Base-by-base conservation (phyloP, 1,139 yeast genomes). In the Diutina rugosa region DNA sequence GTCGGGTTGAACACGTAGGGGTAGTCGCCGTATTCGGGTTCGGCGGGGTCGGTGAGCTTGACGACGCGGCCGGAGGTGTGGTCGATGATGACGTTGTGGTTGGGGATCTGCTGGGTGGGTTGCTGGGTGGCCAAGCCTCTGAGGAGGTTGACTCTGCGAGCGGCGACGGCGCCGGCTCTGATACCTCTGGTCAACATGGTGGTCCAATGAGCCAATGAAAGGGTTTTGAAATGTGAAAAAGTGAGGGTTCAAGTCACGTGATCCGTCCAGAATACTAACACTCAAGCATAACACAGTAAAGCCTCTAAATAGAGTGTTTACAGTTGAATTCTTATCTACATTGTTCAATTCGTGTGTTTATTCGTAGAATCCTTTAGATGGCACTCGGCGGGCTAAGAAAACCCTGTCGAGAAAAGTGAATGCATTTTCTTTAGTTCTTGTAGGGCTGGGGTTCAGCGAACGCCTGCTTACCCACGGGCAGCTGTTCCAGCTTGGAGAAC, bases 21-120 rank as follows among this genome's bases (percentile, higher is more conserved):
- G 64, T 75, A 76, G 63, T 76, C 79, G 14, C 76, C 80, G 58
- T 70, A 64, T 65, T 76, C 78, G 52, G 80, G 80, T 59, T 67
- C 72, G 58, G 63, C 64, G 54, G 80, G 78, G 65, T 76, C 79
- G 35, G 77, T 69, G 64, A 76, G 72, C 49, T 66, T 69, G 62
- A 76, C 74, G 55, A 71, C 70, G 63, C 69, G 69, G 38, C 79
- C 79, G 55, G 71, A 72, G 57, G 68, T 62, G 58, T 74, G 77
- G 64, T 76, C 80, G 52, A 73, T 70, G 61, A 76, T 73, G 55
- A 77, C 69, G 53, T 67, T 69, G 55, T 47, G 51, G 51, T 47
- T 47, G 21, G 51, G 51, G 35, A 47, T 47, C 49, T 26, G 26
- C 5, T 35, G 41, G n/a, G 41, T 35, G 5, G 49, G 30, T 14